phyloP scores from a whole-genome alignment of 2,329 filamentous ascomycete species.

The Dactylellina cionopaga region DNA sequence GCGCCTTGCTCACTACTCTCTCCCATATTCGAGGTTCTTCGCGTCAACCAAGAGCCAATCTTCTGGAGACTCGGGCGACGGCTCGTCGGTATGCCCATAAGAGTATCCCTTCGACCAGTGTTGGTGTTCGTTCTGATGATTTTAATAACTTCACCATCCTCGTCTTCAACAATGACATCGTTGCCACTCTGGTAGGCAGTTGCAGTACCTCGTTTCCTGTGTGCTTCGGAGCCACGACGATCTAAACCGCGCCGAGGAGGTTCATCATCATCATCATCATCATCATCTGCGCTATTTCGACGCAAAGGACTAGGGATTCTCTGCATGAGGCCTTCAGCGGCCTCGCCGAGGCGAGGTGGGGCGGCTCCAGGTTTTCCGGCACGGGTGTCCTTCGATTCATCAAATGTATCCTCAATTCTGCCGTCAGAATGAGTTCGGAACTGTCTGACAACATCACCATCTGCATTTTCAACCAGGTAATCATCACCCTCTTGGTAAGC shows the following conservation, averaged over 20 bases:
- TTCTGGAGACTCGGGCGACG: slow-evolving; percentile 46
- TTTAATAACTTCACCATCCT: slow-evolving; percentile 86
- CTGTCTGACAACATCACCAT: slow-evolving; percentile 56
- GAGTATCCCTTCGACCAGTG: slow-evolving; percentile 23
- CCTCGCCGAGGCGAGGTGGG: slow-evolving; percentile 20
- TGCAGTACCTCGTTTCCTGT: slow-evolving; percentile 70
- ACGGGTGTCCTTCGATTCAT: slow-evolving; percentile 50
- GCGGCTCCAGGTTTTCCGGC: slow-evolving; percentile 22
- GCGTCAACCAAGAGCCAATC: slow-evolving; percentile 50
- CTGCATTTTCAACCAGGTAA: slow-evolving; percentile 55
- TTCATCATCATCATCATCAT: slow-evolving; percentile 18
- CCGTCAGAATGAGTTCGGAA: slow-evolving; percentile 49
- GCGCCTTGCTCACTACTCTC: slow-evolving; percentile 57
- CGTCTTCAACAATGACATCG: slow-evolving; percentile 88
- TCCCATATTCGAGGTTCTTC: slow-evolving; percentile 42
- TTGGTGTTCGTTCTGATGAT: slow-evolving; percentile 56
- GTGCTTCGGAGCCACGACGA: slow-evolving; percentile 58
- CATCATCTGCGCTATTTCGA: slow-evolving; percentile 22
- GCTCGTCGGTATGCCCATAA: slow-evolving; percentile 38
- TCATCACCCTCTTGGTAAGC: slow-evolving; percentile 56
- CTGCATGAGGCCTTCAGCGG: slow-evolving; percentile 22
- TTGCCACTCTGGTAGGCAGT: slow-evolving; percentile 86
- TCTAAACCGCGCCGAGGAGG: neutral
- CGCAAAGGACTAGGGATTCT: slow-evolving; percentile 47
- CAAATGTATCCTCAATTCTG: slow-evolving; percentile 41